Base-by-base conservation (phyloP, 768 basidiomycete species). In the Kwoniella mangroviensis region DNA sequence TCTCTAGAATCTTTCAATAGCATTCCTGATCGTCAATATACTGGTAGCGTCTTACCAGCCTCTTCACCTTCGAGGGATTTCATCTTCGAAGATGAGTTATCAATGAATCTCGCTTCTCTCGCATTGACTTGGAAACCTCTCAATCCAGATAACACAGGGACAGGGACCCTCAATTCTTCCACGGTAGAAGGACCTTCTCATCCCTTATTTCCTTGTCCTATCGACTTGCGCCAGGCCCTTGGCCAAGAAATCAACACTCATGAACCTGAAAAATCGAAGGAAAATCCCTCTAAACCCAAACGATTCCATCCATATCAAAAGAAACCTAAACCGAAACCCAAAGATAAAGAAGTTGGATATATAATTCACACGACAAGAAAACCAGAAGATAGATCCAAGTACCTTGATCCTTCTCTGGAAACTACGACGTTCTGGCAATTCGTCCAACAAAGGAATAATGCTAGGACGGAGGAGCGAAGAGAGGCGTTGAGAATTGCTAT, bases 311-410 rank as follows among this genome's bases (percentile, higher is more conserved):
- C 45, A 49, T 54, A 54, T n/a, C 24, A 22, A 5, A 54, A 54
- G n/a, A n/a, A 54, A 7, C 40, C 58, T 42, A 60, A 26, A 42
- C 41, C 2, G 12, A 42, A 43, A 42, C 41, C 41, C 0, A 3
- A n/a, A 22, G 53, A 54, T 6, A 28, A 60, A 41, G 15, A 22
- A 42, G 21, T 11, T 12, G 42, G 40, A 41, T 42, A 60, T 19
- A 42, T 42, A 22, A 42, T 60, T 21, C 41, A 11, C 6, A 60
- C 22, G 4, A 60, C 58, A 10, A 12, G 40, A 7, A n/a, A 17
- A 9, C 41, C 58, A 21, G 41, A 60, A 60, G 58, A 60, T 43
- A 41, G 58, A 41, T 42, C 58, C 12, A 60, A 60, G 42, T 60
- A 60, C 58, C 41, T 60, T 21, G 41, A 60, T 43, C 58, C 58